Conservation (phyloP, 1,139 yeast genomes). For the Protomyces gravidus region DNA sequence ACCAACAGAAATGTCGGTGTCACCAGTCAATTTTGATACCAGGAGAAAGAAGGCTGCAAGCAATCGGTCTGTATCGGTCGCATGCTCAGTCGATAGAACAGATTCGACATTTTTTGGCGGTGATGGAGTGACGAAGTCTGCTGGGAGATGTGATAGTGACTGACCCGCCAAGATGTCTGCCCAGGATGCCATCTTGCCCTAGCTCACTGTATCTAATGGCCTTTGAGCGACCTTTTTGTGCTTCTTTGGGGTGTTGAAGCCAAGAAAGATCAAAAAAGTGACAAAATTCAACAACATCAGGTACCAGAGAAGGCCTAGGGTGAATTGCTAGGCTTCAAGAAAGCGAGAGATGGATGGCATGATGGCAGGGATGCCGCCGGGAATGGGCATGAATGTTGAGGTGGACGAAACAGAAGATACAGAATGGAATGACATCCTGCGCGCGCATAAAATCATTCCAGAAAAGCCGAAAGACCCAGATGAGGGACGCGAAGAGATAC, state of each 20-base stretch:
- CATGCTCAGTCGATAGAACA: conserved; percentile 4
- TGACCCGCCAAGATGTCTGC: conserved; percentile 60
- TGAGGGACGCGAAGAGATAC: conserved; percentile 76
- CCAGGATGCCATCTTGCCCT: conserved; percentile 21
- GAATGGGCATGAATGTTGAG: conserved; percentile 24
- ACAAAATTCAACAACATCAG: too few relatives aligned
- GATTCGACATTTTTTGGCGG: conserved; percentile 66
- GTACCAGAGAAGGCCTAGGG: too few relatives aligned
- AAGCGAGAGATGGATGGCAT: conserved; percentile 17
- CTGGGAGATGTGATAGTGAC: conserved; percentile 80
- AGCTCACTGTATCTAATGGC: too few relatives aligned
- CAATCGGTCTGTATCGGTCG: conserved; percentile 23
- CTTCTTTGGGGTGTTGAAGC: too few relatives aligned
- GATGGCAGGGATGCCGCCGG: conserved; percentile 16
- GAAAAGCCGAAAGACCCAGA: conserved; percentile 87
- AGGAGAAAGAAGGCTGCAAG: conserved; percentile 69
- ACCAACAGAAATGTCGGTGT: conserved; percentile 85
- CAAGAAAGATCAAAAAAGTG: too few relatives aligned
- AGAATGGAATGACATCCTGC: conserved; percentile 94
- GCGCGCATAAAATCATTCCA: conserved; percentile 88
- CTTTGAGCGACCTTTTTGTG: too few relatives aligned
- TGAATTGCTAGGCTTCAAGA: too few relatives aligned
- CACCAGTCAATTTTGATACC: conserved; percentile 80
- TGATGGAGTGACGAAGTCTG: conserved; percentile 75
- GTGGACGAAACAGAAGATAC: conserved; percentile 92